phyloP scores from a whole-genome alignment of 176 grass and related monocot genomes.

The Miscanthus lutarioriparius region DNA sequence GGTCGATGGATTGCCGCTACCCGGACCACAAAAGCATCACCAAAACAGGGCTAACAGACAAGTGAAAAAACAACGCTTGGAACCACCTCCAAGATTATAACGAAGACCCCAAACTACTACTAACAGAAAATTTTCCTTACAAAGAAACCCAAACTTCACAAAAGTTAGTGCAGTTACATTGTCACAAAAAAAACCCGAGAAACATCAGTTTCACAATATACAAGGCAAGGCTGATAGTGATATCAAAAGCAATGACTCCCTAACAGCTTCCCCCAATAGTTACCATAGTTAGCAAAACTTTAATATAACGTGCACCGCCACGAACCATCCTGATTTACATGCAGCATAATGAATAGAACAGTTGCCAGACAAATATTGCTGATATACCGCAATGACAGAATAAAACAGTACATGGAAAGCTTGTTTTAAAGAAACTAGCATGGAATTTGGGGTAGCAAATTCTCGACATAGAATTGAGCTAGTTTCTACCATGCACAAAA shows the following conservation, averaged over 20 bases:
- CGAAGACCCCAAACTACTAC: background rate
- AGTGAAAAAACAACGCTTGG: background rate
- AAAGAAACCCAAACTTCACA: background rate
- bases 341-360: background rate
- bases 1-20: background rate
- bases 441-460: background rate
- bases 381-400: background rate
- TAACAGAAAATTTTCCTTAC: background rate
- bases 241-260: constrained; percentile 15
- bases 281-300: background rate
- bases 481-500: background rate
- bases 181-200: background rate
- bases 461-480: background rate
- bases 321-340: background rate
- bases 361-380: background rate
- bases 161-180: background rate
- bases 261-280: background rate
- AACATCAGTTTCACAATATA: background rate
- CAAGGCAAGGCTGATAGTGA: background rate
- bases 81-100: background rate
- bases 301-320: background rate
- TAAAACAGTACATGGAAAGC: background rate
- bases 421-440: background rate
- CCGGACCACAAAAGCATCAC: background rate
- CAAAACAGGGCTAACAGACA: background rate